phyloP scores from a whole-genome alignment of 2,329 filamentous ascomycete species.

The Septoria petroselini region DNA sequence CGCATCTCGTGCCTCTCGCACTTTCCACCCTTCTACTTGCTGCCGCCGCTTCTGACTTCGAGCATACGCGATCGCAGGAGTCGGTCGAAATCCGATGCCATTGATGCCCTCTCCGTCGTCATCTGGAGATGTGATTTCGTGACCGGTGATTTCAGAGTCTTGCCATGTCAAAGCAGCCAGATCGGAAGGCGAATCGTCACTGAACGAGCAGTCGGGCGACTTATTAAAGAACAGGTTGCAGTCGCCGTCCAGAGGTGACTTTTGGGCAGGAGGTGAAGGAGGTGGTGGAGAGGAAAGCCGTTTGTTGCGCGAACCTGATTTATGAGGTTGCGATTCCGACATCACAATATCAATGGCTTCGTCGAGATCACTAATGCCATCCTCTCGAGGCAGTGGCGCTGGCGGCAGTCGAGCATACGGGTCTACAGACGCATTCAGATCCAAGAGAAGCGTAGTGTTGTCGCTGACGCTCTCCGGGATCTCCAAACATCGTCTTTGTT shows the following conservation, averaged over 20 bases:
- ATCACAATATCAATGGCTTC: conserved; percentile 4
- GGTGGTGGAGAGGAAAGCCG: conserved; percentile 19
- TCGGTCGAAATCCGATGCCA: conserved; percentile 62
- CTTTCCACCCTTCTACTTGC: conserved; percentile 59
- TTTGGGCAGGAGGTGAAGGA: conserved; percentile 15
- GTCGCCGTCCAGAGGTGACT: conserved; percentile 5
- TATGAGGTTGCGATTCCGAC: neutral
- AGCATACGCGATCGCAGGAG: conserved; percentile 56
- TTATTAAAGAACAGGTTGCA: conserved; percentile 6
- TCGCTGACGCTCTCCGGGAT: conserved; percentile 16
- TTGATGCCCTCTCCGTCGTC: conserved; percentile 64
- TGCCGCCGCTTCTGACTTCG: conserved; percentile 55
- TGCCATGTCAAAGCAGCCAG: conserved; percentile 51
- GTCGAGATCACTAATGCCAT: conserved; percentile 1
- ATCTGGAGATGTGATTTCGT: conserved; percentile 52
- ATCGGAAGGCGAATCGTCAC: conserved; percentile 13
- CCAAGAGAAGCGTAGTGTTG: conserved; percentile 8
- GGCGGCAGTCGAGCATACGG: conserved; percentile 2
- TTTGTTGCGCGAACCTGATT: conserved; percentile 9
- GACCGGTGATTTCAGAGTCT: conserved; percentile 61
- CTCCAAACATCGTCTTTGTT: conserved; percentile 1
- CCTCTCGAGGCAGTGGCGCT: conserved; percentile 6
- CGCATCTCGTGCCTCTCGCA: conserved; percentile 57
- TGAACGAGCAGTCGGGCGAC: conserved; percentile 14
- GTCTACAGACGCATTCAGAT: neutral